Evolutionary conservation across 176 grass and related monocot species (phyloP), one percentile per base, ranked within the genome.

Genomic region (Musa acuminata): DNA sequence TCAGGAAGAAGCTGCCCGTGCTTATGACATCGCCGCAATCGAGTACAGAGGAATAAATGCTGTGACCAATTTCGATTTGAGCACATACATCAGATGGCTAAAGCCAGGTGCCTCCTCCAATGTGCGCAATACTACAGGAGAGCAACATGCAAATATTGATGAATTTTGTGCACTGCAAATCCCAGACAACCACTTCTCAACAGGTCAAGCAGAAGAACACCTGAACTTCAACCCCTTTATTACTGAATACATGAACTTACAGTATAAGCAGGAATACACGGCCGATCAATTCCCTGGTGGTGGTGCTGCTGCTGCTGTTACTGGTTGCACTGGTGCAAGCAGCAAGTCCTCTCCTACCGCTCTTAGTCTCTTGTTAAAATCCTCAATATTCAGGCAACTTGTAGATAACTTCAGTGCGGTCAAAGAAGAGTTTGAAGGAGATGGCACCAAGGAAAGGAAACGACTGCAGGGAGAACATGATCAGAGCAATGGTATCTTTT

Each of bases 21-120:
- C 89, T 13, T 92, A 92, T 77, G 89, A 92, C 89, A 92, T 88
- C 54, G 89, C 89, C 11, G 89, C 86, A 11, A 88, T 92, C 49
- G 89, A 92, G 75, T 92, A 92, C 81, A 81, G 83, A 14, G 89
- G 89, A 76, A 88, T 88, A 76, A 88, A 92, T 49, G 89, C 89
- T 20, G 89, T 92, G 75, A 92, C 89, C 49, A 92, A 92, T 81
- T 88, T 92, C 78, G 89, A 92, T 62, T 80, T 92, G 53, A 86
- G 86, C 83, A 77, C 85, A 51, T 92, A 92, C 80, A 92, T 92
- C 84, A 84, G 81, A 25, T 89, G 90, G 90, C 81, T 89, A 9
- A 92, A 86, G 35, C 84, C 90, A 8, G 52, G 48, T 26, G 8
- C 65, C 51, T 71, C 83, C 0, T 19, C 57, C 7, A 55, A 21